These are phyloP conservation scores for Aspergillus bridgeri DNA, from an alignment of 495 filamentous ascomycete genomes.

Conservation along the genomic window DNA sequence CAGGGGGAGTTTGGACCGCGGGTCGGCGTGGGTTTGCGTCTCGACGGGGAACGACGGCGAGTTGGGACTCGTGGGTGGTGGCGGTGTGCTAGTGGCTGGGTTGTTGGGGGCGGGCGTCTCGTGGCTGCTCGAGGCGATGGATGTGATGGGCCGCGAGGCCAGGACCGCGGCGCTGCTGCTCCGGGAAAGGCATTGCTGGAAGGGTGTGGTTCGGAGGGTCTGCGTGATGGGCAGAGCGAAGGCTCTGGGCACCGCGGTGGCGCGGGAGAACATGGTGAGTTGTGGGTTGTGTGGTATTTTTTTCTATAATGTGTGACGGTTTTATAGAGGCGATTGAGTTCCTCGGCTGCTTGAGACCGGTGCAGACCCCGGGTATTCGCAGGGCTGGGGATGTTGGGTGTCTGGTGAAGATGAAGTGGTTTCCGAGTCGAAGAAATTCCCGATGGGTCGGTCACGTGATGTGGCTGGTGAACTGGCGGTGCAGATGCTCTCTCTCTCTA, in stretches of 20 bases:
- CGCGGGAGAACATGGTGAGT: slow-evolving; percentile 39
- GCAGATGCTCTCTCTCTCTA: no score
- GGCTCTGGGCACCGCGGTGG: slow-evolving; percentile 32
- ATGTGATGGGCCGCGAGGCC: slow-evolving; percentile 27
- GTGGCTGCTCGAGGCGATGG: slow-evolving; percentile 8
- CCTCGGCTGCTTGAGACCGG: not conserved
- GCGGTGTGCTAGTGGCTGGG: slow-evolving; percentile 25
- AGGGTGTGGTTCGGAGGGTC: not conserved
- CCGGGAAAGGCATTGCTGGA: slow-evolving; percentile 6
- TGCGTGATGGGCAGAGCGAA: slow-evolving; percentile 31
- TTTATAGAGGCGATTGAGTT: not conserved
- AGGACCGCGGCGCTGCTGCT: slow-evolving; percentile 17
- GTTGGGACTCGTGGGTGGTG: slow-evolving; percentile 14
- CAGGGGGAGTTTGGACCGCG: slow-evolving; percentile 29
- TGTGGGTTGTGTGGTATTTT: not conserved
- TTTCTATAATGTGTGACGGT: not conserved
- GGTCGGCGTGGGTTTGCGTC: not conserved
- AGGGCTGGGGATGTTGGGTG: not conserved
- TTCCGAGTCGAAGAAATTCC: slow-evolving; percentile 27
- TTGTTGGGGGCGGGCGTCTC: not conserved
- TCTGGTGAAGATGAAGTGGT: slow-evolving; percentile 10
- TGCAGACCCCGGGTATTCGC: not conserved
- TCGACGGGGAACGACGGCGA: slow-evolving; percentile 23
- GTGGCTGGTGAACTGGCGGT: slow-evolving; percentile 10
- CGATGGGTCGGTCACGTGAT: slow-evolving; percentile 24